Conservation (phyloP, 2,329 filamentous ascomycete genomes). For the Escovopsis weberi region DNA sequence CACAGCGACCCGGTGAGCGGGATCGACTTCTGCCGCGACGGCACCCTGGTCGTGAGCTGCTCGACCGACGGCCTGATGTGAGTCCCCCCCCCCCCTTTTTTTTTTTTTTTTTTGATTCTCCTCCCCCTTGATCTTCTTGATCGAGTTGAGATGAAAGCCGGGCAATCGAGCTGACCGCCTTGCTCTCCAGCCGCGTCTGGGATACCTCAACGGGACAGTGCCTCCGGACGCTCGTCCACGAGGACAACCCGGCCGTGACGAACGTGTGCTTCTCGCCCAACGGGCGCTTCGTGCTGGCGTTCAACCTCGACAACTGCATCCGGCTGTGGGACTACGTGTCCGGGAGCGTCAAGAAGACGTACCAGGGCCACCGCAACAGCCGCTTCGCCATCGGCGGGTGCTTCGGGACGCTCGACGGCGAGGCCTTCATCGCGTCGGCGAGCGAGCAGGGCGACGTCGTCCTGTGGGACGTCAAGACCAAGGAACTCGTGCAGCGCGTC, state of each 20-base stretch:
- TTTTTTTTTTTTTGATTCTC: background rate
- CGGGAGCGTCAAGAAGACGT: slow-evolving; percentile 88
- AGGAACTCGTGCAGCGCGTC: slow-evolving; percentile 62
- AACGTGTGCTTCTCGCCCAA: slow-evolving; percentile 90
- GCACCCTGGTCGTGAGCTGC: slow-evolving; percentile 82
- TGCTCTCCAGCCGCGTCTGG: slow-evolving; percentile 63
- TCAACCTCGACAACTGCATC: slow-evolving; percentile 78
- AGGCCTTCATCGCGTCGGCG: slow-evolving; percentile 59
- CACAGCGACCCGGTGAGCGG: slow-evolving; percentile 91
- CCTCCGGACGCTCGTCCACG: slow-evolving; percentile 84
- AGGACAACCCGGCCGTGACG: slow-evolving; percentile 83
- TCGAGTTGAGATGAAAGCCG: no score
- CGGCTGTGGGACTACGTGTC: slow-evolving; percentile 92
- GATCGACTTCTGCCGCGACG: slow-evolving; percentile 85
- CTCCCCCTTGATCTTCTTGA: background rate
- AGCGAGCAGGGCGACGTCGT: slow-evolving; percentile 79
- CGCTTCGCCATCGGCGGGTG: slow-evolving; percentile 74
- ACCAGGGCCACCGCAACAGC: slow-evolving; percentile 79
- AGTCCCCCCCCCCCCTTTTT: slow-evolving; percentile 15
- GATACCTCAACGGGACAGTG: slow-evolving; percentile 92
- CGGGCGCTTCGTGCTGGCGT: slow-evolving; percentile 82
- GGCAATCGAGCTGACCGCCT: no score
- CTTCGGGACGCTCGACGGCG: slow-evolving; percentile 47
- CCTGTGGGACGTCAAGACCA: slow-evolving; percentile 82
- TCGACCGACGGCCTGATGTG: slow-evolving; percentile 80